Evolutionary conservation across 2,329 filamentous ascomycete genomes (phyloP).

Genomic region (Talaromyces verruculosus): DNA sequence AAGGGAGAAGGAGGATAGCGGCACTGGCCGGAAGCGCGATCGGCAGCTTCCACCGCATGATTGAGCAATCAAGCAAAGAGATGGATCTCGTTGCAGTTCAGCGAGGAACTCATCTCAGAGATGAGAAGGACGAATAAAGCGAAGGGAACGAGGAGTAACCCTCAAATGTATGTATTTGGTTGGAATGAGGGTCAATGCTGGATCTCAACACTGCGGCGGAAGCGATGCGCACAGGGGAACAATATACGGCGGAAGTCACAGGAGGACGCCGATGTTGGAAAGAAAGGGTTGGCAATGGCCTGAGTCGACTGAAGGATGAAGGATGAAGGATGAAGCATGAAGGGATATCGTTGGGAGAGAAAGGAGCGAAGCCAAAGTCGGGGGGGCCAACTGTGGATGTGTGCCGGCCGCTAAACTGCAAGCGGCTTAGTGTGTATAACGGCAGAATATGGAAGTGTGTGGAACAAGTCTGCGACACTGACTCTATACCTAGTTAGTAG

Average conservation of each 20-base stretch:
- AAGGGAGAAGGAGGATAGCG: constrained; percentile 59
- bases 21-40: constrained; percentile 56
- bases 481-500: neutral
- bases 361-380: neutral
- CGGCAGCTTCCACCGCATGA: constrained; percentile 65
- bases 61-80: constrained; percentile 29
- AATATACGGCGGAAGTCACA: neutral
- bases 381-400: constrained; percentile 7
- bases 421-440: neutral
- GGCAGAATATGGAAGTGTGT: neutral
- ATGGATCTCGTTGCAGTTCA: constrained; percentile 19
- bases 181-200: neutral
- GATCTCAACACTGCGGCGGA: neutral
- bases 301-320: neutral
- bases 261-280: neutral
- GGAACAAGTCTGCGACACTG: constrained; percentile 1
- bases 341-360: neutral
- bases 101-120: constrained; percentile 22
- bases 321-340: neutral
- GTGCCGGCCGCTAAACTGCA: neutral
- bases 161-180: neutral
- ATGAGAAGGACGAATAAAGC: neutral
- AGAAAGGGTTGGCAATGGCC: neutral
- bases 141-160: neutral
- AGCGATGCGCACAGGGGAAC: neutral